A percentile compares a stretch with the other conserved stretches of the same genome.
Evolutionary conservation across 1,284 basidiomycete species (phyloP).

Genomic region (Amylostereum chailletii): DNA sequence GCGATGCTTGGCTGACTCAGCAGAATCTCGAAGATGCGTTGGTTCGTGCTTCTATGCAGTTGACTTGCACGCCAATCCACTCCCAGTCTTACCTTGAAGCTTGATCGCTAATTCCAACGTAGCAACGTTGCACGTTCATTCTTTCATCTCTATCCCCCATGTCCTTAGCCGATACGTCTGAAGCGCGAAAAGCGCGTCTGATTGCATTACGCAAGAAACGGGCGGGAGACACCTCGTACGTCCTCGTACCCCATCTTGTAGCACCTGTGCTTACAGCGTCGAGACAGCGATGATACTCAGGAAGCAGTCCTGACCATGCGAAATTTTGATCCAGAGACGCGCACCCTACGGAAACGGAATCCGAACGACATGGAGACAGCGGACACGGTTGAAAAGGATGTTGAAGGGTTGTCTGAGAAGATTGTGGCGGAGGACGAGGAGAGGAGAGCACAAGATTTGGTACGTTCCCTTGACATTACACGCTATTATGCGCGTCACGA

Average conservation of each 20-base stretch:
- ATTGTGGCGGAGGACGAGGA: constrained; percentile 84
- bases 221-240: constrained; percentile 36
- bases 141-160: constrained; percentile 26
- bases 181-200: constrained; percentile 81
- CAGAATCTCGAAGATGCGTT: no score
- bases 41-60: no score
- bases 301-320: constrained; percentile 66
- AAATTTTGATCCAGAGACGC: constrained; percentile 81
- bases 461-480: constrained; percentile 28
- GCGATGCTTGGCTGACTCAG: neutral
- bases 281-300: constrained; percentile 12
- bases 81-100: neutral
- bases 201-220: constrained; percentile 76
- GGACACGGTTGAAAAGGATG: constrained; percentile 84
- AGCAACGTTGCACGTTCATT: no score
- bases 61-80: neutral
- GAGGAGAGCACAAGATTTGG: constrained; percentile 79
- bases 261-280: constrained; percentile 9
- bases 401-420: constrained; percentile 76
- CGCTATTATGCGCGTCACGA: constrained; percentile 1
- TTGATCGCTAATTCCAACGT: no score
- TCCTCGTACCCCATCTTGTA: no score
- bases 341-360: constrained; percentile 62
- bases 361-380: constrained; percentile 48
- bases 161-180: constrained; percentile 78